Evolutionary conservation across 75 land plant species (phyloP).

Genomic region (Chamaecyparis obtusa): DNA sequence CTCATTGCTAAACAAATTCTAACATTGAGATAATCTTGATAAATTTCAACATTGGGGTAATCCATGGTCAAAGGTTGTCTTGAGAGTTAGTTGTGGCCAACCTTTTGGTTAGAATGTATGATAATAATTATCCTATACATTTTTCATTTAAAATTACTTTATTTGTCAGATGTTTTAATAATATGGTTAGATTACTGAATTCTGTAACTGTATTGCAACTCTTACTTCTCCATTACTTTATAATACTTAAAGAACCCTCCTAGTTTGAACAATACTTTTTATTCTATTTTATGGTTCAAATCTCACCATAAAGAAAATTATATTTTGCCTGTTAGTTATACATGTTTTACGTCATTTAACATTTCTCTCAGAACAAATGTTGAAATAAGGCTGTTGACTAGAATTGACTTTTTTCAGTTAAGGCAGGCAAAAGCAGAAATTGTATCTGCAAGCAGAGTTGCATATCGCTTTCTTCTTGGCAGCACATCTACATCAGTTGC

Average conservation of each 20-base stretch:
- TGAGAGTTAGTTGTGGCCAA: background rate
- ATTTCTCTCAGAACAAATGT: background rate
- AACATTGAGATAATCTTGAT: background rate
- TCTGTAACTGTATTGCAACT: background rate
- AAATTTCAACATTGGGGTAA: background rate
- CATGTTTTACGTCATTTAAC: background rate
- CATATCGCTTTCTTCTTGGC: constrained; percentile 65
- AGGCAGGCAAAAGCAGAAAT: constrained; percentile 85
- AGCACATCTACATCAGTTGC: constrained; percentile 35
- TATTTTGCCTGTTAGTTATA: background rate
- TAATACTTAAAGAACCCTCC: background rate
- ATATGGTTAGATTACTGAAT: background rate
- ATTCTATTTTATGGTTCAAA: background rate
- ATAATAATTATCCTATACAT: background rate
- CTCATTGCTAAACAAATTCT: background rate
- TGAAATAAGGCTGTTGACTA: background rate
- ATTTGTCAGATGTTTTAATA: background rate
- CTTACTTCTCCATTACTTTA: background rate
- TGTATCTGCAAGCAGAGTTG: constrained; percentile 73
- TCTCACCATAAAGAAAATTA: background rate
- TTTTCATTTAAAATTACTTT: background rate
- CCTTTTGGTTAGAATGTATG: background rate
- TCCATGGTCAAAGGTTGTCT: background rate
- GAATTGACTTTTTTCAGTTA: constrained; percentile 49
- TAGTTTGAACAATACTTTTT: background rate